Base-by-base conservation (phyloP, 805 yeast species). In the Teunomyces stri region DNA sequence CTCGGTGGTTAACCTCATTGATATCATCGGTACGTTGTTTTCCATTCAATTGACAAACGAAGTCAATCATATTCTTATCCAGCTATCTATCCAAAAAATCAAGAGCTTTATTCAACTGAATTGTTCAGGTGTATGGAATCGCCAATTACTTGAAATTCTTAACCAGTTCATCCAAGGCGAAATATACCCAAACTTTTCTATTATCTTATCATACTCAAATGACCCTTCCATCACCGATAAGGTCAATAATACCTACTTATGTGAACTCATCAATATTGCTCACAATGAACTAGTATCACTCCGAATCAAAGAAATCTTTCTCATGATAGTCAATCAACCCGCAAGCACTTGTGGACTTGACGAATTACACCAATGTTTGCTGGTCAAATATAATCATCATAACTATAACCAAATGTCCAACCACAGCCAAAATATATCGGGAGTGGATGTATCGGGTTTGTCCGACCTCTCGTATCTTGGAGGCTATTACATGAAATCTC, bases 261-360 rank as follows among this genome's bases (percentile, higher is more conserved):
- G 53, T 37, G 66, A 70, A 34, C 56, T 72, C 31, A 61, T 64
- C 11, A 62, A 64, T 38, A 69, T 71, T 22, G 70, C 73, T 1
- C 69, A 68, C 34, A 69, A 69, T 34, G 72, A 70, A 44, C 53
- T 73, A 29, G 66, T 72, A 3, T 56, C 70, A n/a, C 64, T 84
- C 35, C 67, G 94, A 48, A 78, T 75, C 1, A 51, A 58, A 0
- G 89, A 87, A 56, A 75, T 85, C 6, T 85, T 75, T 57, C 80
- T 79, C 25, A 75, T 88, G 21, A 79, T 87, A 0, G 51, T 68
- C 0, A 65, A 68, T 30, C 84, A 65, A 51, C 91, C 92, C 0
- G 51, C 58, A 3, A 76, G 88, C 0, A 56, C 59, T 9, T 64
- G 71, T 3, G 84, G 87, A 0, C 64, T 89, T 11, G 60, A 66